Evolutionary conservation across 352 stramenopile genomes (phyloP).

Genomic region (Peronosclerospora sorghi): DNA sequence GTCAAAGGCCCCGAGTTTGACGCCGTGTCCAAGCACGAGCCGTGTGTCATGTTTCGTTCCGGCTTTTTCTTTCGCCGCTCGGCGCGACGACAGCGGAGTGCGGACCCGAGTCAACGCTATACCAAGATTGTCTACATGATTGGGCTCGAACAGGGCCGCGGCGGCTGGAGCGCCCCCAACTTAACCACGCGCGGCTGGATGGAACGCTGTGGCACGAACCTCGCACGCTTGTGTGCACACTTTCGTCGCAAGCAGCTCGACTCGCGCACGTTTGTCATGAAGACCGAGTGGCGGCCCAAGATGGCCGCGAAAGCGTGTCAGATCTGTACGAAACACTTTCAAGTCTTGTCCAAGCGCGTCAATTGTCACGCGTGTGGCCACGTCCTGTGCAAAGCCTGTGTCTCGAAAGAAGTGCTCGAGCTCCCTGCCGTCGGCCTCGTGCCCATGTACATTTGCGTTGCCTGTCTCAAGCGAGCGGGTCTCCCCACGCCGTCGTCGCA

Average conservation of each 20-base stretch:
- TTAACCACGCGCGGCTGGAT: slow-evolving; percentile 30
- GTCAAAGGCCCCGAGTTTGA: slow-evolving; percentile 28
- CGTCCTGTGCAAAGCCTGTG: slow-evolving; percentile 24
- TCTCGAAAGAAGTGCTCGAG: slow-evolving; percentile 27
- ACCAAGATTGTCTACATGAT: slow-evolving; percentile 61
- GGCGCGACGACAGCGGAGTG: slow-evolving; percentile 5
- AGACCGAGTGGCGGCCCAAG: slow-evolving; percentile 31
- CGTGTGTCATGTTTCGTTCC: slow-evolving; percentile 34
- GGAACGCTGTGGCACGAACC: slow-evolving; percentile 30
- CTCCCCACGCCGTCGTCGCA: slow-evolving; percentile 11
- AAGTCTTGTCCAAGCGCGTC: slow-evolving; percentile 28
- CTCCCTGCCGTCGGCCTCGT: slow-evolving; percentile 27
- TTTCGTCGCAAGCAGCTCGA: slow-evolving; percentile 39
- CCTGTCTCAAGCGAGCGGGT: slow-evolving; percentile 20
- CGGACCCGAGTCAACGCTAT: not conserved
- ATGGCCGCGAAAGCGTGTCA: slow-evolving; percentile 21
- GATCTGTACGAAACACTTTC: slow-evolving; percentile 23
- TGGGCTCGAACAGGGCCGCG: slow-evolving; percentile 19
- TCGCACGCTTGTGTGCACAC: slow-evolving; percentile 30
- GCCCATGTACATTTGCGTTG: slow-evolving; percentile 30
- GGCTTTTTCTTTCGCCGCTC: slow-evolving; percentile 35
- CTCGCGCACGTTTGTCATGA: slow-evolving; percentile 35
- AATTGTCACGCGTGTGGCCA: slow-evolving; percentile 33
- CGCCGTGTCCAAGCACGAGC: slow-evolving; percentile 5
- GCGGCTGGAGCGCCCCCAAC: slow-evolving; percentile 20